A percentile compares a stretch with the other conserved stretches of the same genome.
Conservation (phyloP, 306 rosid genomes). For the Quercus ilex region DNA sequence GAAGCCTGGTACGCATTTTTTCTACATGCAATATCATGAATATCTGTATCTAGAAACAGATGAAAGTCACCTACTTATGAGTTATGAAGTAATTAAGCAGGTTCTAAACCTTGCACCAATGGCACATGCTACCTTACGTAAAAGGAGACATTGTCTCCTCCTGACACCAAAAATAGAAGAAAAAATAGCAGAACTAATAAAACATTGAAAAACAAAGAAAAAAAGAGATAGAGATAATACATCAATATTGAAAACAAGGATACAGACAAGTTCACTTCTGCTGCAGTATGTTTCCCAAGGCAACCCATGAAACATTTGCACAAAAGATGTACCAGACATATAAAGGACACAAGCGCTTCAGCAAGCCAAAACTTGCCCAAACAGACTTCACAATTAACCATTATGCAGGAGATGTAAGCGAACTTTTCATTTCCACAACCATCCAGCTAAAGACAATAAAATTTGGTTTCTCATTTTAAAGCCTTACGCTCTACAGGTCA, state of each 20-base stretch:
- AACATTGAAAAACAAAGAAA: background rate
- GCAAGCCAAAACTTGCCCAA: constrained; percentile 84
- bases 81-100: background rate
- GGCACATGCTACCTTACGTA: background rate
- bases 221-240: background rate
- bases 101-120: background rate
- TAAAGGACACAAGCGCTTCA: constrained; percentile 77
- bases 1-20: constrained; percentile 77
- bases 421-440: background rate
- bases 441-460: constrained; percentile 1
- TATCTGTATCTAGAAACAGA: constrained; percentile 6
- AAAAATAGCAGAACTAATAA: background rate
- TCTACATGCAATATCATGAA: constrained; percentile 11
- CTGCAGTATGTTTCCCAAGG: constrained; percentile 86
- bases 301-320: constrained; percentile 89
- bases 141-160: background rate
- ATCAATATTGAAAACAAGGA: background rate
- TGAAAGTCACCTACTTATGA: background rate
- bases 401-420: constrained; percentile 85
- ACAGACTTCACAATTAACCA: constrained; percentile 79
- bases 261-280: constrained; percentile 13
- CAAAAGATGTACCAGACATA: constrained; percentile 91
- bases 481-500: constrained; percentile 49
- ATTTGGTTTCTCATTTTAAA: constrained; percentile 7
- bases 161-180: background rate